Evolutionary conservation across 208 protist genomes (phyloP).

Genomic region (Acanthamoeba royreba): DNA sequence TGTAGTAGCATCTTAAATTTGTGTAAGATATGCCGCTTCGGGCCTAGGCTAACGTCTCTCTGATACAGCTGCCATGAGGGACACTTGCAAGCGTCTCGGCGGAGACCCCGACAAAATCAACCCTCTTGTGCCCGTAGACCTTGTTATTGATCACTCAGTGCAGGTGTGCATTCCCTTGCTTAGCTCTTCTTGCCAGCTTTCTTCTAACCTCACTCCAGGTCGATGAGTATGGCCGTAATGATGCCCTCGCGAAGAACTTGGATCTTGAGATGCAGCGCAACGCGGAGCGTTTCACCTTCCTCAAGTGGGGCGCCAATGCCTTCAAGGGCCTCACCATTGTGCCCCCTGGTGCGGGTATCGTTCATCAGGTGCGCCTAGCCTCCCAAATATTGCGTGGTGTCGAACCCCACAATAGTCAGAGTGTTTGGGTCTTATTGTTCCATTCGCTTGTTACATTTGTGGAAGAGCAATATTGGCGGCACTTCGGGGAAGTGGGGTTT

Average conservation of each 20-base stretch:
- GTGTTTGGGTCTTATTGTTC: conserved; percentile 2
- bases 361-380: conserved; percentile 84
- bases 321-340: conserved; percentile 94
- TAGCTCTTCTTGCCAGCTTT: too few relatives aligned
- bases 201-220: background rate
- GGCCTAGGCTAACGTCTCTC: too few relatives aligned
- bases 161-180: conserved; percentile 86
- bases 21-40: too few relatives aligned
- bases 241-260: conserved; percentile 89
- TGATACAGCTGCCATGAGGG: conserved; percentile 91
- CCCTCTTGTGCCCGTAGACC: conserved; percentile 93
- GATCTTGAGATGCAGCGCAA: conserved; percentile 94
- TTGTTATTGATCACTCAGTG: conserved; percentile 95
- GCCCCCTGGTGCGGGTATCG: conserved; percentile 94
- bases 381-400: background rate
- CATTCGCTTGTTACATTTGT: conserved; percentile 21
- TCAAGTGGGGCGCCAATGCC: conserved; percentile 95
- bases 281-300: conserved; percentile 93
- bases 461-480: background rate
- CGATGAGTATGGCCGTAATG: conserved; percentile 66
- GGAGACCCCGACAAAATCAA: conserved; percentile 91
- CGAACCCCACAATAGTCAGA: background rate
- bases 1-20: too few relatives aligned
- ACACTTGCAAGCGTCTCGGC: conserved; percentile 89
- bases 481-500: background rate